phyloP scores from a whole-genome alignment of 2,329 filamentous ascomycete species.

The Paecilomyces formosus region DNA sequence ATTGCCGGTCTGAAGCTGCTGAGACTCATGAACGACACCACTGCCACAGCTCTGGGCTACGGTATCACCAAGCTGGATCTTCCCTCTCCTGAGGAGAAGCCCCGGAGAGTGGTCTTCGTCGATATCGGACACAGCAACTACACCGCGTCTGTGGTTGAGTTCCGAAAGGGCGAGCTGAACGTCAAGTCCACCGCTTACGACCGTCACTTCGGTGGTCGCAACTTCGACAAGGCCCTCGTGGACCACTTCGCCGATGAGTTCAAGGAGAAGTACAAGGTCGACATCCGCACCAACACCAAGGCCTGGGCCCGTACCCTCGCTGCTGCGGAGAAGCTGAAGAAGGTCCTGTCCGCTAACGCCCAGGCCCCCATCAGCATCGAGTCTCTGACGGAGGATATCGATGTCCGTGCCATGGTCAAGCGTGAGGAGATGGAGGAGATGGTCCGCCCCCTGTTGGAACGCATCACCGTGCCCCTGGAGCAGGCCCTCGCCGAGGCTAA shows the following conservation, averaged over 20 bases:
- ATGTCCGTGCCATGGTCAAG: constrained; percentile 82
- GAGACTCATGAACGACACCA: constrained; percentile 95
- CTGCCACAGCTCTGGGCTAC: constrained; percentile 88
- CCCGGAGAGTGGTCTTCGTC: constrained; percentile 80
- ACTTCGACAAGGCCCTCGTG: constrained; percentile 91
- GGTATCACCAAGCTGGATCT: constrained; percentile 98
- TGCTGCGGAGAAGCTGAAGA: constrained; percentile 96
- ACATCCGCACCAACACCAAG: constrained; percentile 85
- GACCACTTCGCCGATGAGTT: constrained; percentile 95
- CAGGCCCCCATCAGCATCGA: constrained; percentile 92
- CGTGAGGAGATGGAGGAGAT: constrained; percentile 91
- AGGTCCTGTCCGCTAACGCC: constrained; percentile 93
- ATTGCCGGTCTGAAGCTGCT: constrained; percentile 90
- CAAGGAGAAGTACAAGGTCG: constrained; percentile 95
- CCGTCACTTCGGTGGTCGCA: constrained; percentile 91
- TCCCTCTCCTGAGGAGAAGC: constrained; percentile 80
- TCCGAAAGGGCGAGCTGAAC: constrained; percentile 90
- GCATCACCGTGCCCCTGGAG: constrained; percentile 68
- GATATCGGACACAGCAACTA: constrained; percentile 97
- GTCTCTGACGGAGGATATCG: constrained; percentile 96
- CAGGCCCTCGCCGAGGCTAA: constrained; percentile 91
- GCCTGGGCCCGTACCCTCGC: constrained; percentile 79
- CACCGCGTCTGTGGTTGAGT: constrained; percentile 89
- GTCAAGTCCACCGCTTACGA: constrained; percentile 91
- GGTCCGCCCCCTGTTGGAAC: constrained; percentile 72